Evolutionary conservation across 2,329 filamentous ascomycete species (phyloP).

Genomic region (Neobulgaria alba): DNA sequence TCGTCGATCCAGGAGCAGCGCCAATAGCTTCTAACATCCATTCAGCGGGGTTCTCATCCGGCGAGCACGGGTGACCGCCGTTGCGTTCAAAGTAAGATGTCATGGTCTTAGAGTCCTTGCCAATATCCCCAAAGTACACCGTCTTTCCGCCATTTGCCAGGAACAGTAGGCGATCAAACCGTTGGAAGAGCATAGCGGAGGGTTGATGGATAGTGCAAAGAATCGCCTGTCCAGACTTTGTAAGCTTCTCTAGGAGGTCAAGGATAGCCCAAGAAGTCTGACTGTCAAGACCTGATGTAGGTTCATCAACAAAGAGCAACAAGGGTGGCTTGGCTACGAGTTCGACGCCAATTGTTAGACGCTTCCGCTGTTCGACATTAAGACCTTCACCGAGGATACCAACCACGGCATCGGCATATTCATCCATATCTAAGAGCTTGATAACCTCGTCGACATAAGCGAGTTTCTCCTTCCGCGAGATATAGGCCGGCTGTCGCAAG

Average conservation of each 20-base stretch:
- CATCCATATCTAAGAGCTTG: conserved; percentile 78
- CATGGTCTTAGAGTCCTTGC: conserved; percentile 27
- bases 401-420: conserved; percentile 88
- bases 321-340: conserved; percentile 82
- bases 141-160: conserved; percentile 65
- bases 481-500: conserved; percentile 69
- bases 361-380: conserved; percentile 62
- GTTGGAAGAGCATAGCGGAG: conserved; percentile 83
- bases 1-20: conserved; percentile 47
- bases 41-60: conserved; percentile 67
- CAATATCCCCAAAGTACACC: conserved; percentile 71
- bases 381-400: conserved; percentile 82
- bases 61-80: conserved; percentile 53
- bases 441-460: conserved; percentile 87
- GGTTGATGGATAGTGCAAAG: conserved; percentile 94
- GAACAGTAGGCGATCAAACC: conserved; percentile 73
- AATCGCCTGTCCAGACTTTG: conserved; percentile 78
- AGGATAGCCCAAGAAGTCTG: conserved; percentile 88
- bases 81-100: conserved; percentile 63
- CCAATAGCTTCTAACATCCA: conserved; percentile 62
- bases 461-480: conserved; percentile 66
- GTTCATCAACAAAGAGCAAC: conserved; percentile 84
- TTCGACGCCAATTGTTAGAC: conserved; percentile 87
- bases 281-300: conserved; percentile 83
- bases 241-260: conserved; percentile 76